Evolutionary conservation across 1,284 basidiomycete species (phyloP), one percentile per base, ranked within the genome.

Genomic region (Mycosarcoma maydis): DNA sequence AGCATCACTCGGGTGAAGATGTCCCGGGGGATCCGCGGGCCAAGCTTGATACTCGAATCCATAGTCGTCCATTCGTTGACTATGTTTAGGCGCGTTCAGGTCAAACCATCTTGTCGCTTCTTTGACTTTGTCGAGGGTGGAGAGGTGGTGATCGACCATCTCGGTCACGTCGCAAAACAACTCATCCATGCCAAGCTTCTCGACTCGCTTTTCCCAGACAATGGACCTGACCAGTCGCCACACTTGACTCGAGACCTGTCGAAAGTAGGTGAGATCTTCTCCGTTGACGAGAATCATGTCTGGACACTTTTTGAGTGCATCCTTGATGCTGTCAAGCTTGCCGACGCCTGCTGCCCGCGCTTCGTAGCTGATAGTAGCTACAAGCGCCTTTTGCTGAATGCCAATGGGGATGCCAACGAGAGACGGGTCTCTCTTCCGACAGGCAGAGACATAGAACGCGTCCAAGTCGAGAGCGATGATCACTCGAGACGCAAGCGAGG

Each of bases 151-250:
- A 27, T 75, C 62, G 14, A 83, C 57, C 62, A 82, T 76, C 20
- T 77, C 66, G 0, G 83, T 82, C 22, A 76, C 77, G 58, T 84
- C 83, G 46, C 78, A 68, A 42, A 82, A 83, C 4, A 84, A 71
- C 67, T 83, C 83, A 61, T 84, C 83, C 82, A 83, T 77, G 1
- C 83, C 82, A 3, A 83, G 69, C 58, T 82, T 83, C 62, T 83
- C 83, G 16, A 82, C 80, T 11, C 46, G 51, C 14, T 51, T 53
- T 4, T 50, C 39, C 72, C 70, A 69, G 0, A 83, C 61, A 4
- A 83, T 54, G 3, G 67, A 46, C 16, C 74, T 65, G 3, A 83
- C 78, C 6, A 82, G 72, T 14, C 68, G 55, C 44, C 72, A 80
- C 11, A 83, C 78, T 16, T 70, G 64, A 10, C 48, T 52, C 14